These are phyloP conservation scores for Solanum chacoense DNA, from an alignment of 305 asterid genomes.

Conservation along the genomic window DNA sequence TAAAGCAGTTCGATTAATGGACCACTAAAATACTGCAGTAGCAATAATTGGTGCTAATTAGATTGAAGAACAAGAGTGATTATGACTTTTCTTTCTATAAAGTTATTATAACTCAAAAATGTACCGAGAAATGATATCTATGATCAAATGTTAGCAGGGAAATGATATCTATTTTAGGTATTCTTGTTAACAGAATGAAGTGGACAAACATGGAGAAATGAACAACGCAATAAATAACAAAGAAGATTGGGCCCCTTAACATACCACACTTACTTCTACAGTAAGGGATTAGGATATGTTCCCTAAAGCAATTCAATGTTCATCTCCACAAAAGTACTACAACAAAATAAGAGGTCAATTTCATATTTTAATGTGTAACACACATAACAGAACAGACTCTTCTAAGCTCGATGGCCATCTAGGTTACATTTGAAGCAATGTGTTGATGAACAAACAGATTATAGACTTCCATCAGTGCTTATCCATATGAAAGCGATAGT, in stretches of 20 bases:
- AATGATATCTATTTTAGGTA: background rate
- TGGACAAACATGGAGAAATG: background rate
- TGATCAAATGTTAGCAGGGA: background rate
- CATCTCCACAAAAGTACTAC: background rate
- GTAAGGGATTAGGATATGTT: background rate
- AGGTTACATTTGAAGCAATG: background rate
- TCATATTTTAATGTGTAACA: background rate
- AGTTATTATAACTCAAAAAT: no score
- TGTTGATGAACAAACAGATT: background rate
- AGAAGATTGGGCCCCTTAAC: background rate
- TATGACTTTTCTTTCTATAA: background rate
- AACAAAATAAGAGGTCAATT: background rate
- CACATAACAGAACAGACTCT: background rate
- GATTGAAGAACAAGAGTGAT: background rate
- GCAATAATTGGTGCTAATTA: background rate
- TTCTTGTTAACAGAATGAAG: background rate
- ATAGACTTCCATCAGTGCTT: background rate
- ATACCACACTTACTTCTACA: background rate
- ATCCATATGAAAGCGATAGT: background rate
- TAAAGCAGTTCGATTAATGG: background rate
- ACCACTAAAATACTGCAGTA: background rate
- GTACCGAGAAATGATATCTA: background rate
- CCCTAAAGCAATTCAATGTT: background rate
- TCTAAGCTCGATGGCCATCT: background rate
- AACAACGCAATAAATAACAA: background rate